Conservation (phyloP, 495 filamentous ascomycete genomes). For the Penicillium flavigenum region DNA sequence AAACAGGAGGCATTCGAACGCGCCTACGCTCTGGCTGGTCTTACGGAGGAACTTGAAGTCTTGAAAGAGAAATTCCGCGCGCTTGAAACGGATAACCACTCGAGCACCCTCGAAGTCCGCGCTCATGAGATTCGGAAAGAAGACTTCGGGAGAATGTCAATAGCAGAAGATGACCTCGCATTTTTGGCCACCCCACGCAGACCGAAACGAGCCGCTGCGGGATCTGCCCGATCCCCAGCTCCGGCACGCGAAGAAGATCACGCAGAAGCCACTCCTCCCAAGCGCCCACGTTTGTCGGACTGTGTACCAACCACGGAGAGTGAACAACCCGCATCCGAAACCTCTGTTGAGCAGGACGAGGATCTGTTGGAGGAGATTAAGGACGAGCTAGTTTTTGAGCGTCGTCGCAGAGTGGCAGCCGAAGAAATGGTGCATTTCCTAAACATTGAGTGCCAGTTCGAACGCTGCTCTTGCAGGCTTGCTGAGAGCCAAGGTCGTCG, state of each 20-base stretch:
- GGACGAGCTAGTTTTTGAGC: conserved; percentile 64
- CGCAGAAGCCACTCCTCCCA: conserved; percentile 57
- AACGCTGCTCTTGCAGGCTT: conserved; percentile 64
- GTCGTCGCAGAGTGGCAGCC: conserved; percentile 61
- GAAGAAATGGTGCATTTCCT: conserved; percentile 78
- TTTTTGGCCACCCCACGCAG: conserved; percentile 37
- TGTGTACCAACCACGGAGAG: conserved; percentile 42
- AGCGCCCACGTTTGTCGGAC: conserved; percentile 59
- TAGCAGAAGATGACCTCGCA: conserved; percentile 38
- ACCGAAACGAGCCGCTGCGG: conserved; percentile 60
- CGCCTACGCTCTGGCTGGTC: conserved; percentile 66
- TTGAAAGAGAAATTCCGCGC: conserved; percentile 60
- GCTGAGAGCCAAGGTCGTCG: conserved; percentile 48
- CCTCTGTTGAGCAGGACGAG: conserved; percentile 34
- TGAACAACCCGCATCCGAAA: conserved; percentile 34
- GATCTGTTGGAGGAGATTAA: conserved; percentile 58
- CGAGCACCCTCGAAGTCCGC: conserved; percentile 32
- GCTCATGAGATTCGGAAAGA: conserved; percentile 33
- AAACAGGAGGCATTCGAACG: conserved; percentile 79
- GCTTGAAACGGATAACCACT: conserved; percentile 61
- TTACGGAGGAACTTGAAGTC: conserved; percentile 72
- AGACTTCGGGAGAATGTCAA: conserved; percentile 31
- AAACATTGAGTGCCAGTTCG: conserved; percentile 75
- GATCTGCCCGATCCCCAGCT: conserved; percentile 45
- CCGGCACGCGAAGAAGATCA: conserved; percentile 51